A percentile compares a stretch with the other conserved stretches of the same genome.
phyloP scores from a whole-genome alignment of 805 yeast species.

The Ogataea henricii region DNA sequence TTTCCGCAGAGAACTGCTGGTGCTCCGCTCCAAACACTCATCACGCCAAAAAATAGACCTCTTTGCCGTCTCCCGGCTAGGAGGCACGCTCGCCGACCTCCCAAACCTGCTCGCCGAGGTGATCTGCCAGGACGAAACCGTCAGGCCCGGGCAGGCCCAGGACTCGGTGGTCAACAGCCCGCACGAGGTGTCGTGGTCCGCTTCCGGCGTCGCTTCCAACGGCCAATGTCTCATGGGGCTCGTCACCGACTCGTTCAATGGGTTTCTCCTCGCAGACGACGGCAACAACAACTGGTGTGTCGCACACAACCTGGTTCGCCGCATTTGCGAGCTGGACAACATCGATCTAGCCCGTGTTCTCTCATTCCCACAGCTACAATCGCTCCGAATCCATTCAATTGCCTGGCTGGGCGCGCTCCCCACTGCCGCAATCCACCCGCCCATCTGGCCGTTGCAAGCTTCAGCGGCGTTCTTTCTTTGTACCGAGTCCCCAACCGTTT shows the following conservation, averaged over 20 bases:
- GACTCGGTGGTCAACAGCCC: slow-evolving; percentile 15
- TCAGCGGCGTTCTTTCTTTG: slow-evolving; percentile 16
- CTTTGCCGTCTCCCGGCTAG: slow-evolving; percentile 13
- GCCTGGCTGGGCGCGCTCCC: slow-evolving; percentile 20
- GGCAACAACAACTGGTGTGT: slow-evolving; percentile 22
- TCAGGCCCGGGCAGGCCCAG: slow-evolving; percentile 22
- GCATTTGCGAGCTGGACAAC: slow-evolving; percentile 14
- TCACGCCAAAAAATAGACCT: slow-evolving; percentile 12
- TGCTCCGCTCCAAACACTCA: slow-evolving; percentile 14
- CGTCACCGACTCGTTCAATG: slow-evolving; percentile 23
- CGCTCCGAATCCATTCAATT: slow-evolving; percentile 28
- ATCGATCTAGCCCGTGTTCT: slow-evolving; percentile 19
- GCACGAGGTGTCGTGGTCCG: slow-evolving; percentile 25
- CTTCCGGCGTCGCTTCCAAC: slow-evolving; percentile 20
- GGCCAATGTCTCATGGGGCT: slow-evolving; percentile 18
- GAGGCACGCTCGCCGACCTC: slow-evolving; percentile 17
- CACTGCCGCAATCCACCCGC: neutral
- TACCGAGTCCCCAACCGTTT: slow-evolving; percentile 18
- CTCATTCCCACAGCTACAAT: slow-evolving; percentile 13
- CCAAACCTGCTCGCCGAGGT: slow-evolving; percentile 17
- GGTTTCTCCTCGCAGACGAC: slow-evolving; percentile 19
- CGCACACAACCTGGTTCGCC: slow-evolving; percentile 15
- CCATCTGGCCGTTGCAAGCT: slow-evolving; percentile 18
- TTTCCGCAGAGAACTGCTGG: slow-evolving; percentile 17
- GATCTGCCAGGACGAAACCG: slow-evolving; percentile 19